These are phyloP conservation scores for Nyctanthes arbortristis DNA, from an alignment of 257 asterid species.

Conservation along the genomic window DNA sequence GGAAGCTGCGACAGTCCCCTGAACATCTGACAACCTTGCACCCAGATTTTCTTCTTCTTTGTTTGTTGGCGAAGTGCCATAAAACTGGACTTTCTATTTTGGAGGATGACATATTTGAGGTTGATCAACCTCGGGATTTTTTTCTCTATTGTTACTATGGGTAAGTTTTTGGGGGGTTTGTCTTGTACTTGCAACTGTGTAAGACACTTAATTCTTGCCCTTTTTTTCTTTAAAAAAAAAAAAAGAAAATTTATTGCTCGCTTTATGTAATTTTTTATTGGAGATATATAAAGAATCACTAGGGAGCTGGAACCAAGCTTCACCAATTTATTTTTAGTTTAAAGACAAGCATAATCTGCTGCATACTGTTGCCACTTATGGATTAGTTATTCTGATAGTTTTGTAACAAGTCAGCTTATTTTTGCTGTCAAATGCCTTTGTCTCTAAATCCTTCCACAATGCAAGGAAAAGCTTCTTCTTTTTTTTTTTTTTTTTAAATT, in stretches of 20 bases:
- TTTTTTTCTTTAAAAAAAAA: neutral
- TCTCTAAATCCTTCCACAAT: slow-evolving; percentile 18
- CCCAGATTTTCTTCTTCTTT: slow-evolving; percentile 82
- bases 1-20: slow-evolving; percentile 69
- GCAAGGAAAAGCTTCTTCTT: neutral
- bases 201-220: neutral
- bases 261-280: neutral
- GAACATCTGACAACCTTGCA: slow-evolving; percentile 87
- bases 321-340: neutral
- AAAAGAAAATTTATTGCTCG: slow-evolving; percentile 6
- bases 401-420: neutral
- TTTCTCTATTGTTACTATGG: slow-evolving; percentile 90
- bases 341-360: too few species aligned
- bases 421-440: slow-evolving; percentile 8
- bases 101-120: slow-evolving; percentile 73
- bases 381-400: too few species aligned
- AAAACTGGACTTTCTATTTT: slow-evolving; percentile 71
- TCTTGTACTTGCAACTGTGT: neutral
- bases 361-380: too few species aligned
- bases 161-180: slow-evolving; percentile 44
- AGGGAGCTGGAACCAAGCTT: neutral
- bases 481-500: too few species aligned
- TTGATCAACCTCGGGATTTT: slow-evolving; percentile 88
- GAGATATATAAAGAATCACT: too few species aligned
- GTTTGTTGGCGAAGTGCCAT: slow-evolving; percentile 79